Percentiles rank a stretch among this genome's conserved stretches.
Evolutionary conservation across 2,329 filamentous ascomycete species (phyloP).

Genomic region (Neospermospora avenae): DNA sequence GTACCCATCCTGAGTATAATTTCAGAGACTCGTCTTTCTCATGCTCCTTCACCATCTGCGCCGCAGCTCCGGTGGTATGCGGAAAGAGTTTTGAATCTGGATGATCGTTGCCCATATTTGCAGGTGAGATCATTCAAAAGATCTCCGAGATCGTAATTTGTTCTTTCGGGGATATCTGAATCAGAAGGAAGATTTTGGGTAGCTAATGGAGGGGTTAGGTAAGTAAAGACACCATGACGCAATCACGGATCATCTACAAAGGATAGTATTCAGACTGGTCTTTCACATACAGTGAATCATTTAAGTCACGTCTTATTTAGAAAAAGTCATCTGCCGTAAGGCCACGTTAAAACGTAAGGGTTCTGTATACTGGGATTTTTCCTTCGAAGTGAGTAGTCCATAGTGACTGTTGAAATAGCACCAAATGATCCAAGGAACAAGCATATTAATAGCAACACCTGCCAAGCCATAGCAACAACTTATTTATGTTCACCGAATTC

Average conservation of each 20-base stretch:
- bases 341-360: too few species aligned
- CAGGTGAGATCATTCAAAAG: neutral
- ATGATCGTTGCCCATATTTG: slow-evolving; percentile 20
- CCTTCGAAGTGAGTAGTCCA: neutral
- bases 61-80: slow-evolving; percentile 48
- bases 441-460: neutral
- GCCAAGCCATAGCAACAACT: neutral
- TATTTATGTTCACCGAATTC: neutral
- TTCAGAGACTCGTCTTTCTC: slow-evolving; percentile 51
- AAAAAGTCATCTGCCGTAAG: too few species aligned
- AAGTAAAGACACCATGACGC: neutral
- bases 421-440: neutral
- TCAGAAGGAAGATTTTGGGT: too few species aligned
- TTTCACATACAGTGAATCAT: too few species aligned
- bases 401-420: neutral
- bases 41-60: slow-evolving; percentile 45
- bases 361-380: neutral
- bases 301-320: too few species aligned
- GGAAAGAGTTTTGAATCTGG: slow-evolving; percentile 37
- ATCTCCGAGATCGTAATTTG: neutral
- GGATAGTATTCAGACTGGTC: too few species aligned
- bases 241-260: neutral
- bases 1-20: slow-evolving; percentile 72
- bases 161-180: neutral
- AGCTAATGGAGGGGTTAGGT: neutral